Evolutionary conservation across 2,329 filamentous ascomycete species (phyloP).

Genomic region (Aspergillus caelatus): DNA sequence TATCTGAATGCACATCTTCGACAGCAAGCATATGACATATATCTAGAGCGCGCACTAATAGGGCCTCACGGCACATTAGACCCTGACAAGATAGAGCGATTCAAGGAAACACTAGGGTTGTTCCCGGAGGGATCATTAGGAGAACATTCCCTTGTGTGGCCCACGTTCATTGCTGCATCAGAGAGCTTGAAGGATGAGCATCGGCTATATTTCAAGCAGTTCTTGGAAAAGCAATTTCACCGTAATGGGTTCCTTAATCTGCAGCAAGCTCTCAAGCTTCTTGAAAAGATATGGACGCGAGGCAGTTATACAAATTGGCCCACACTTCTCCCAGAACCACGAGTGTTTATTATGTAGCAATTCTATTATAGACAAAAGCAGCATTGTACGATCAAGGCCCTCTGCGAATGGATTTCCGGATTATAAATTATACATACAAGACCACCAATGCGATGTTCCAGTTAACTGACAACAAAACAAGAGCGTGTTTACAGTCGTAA

Average conservation of each 20-base stretch:
- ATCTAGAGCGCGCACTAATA: slow-evolving; percentile 6
- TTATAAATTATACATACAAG: not conserved
- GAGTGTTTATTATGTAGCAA: slow-evolving; percentile 8
- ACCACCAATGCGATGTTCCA: not conserved
- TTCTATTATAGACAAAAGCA: not conserved
- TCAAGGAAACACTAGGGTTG: not conserved
- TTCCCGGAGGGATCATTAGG: slow-evolving; percentile 7
- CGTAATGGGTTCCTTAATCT: slow-evolving; percentile 11
- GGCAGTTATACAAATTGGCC: not conserved
- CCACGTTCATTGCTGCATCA: slow-evolving; percentile 22
- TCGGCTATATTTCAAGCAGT: slow-evolving; percentile 6
- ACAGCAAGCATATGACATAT: slow-evolving; percentile 16
- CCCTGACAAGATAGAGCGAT: not conserved
- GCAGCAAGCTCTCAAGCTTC: slow-evolving; percentile 1
- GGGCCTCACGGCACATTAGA: not conserved
- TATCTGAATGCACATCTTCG: slow-evolving; percentile 12
- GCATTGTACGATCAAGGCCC: not conserved
- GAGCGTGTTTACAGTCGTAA: not conserved
- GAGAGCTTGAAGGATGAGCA: slow-evolving; percentile 13
- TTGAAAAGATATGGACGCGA: slow-evolving; percentile 6
- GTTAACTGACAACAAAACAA: not conserved
- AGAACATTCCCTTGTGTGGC: slow-evolving; percentile 20
- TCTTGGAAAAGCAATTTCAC: slow-evolving; percentile 3
- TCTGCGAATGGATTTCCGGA: not conserved
- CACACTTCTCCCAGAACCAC: slow-evolving; percentile 1